A percentile compares a stretch with the other conserved stretches of the same genome.
These are phyloP conservation scores for Suillus luteus DNA, from an alignment of 768 basidiomycete species.

Conservation along the genomic window DNA sequence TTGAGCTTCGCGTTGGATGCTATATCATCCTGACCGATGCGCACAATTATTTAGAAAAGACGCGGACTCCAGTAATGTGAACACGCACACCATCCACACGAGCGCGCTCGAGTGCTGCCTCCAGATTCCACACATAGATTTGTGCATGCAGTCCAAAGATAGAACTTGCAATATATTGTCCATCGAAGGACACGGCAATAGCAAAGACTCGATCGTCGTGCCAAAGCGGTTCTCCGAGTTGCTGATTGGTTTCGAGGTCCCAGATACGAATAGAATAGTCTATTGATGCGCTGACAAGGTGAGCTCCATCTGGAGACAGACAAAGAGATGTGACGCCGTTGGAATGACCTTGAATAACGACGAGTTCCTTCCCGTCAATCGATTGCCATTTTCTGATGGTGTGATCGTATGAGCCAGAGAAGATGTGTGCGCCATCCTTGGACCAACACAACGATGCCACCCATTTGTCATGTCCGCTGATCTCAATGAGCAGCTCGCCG, in stretches of 20 bases:
- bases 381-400: constrained; percentile 1
- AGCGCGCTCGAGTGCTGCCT: constrained; percentile 23
- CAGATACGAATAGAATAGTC: constrained; percentile 1
- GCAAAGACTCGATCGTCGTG: constrained; percentile 72
- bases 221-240: constrained; percentile 46
- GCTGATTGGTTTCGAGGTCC: background rate
- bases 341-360: background rate
- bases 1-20: too few relatives aligned
- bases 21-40: too few relatives aligned
- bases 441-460: background rate
- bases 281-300: background rate
- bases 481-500: background rate
- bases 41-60: background rate
- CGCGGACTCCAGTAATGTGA: too few relatives aligned
- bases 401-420: background rate
- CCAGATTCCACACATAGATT: constrained; percentile 80
- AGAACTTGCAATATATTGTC: constrained; percentile 64
- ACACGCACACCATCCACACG: too few relatives aligned
- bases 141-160: constrained; percentile 66
- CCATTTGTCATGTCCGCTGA: background rate
- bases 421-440: background rate
- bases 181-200: constrained; percentile 64
- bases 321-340: background rate
- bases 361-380: background rate
- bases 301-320: background rate